Evolutionary conservation across 768 basidiomycete genomes (phyloP).

Genomic region (Sarcodon aspratus): DNA sequence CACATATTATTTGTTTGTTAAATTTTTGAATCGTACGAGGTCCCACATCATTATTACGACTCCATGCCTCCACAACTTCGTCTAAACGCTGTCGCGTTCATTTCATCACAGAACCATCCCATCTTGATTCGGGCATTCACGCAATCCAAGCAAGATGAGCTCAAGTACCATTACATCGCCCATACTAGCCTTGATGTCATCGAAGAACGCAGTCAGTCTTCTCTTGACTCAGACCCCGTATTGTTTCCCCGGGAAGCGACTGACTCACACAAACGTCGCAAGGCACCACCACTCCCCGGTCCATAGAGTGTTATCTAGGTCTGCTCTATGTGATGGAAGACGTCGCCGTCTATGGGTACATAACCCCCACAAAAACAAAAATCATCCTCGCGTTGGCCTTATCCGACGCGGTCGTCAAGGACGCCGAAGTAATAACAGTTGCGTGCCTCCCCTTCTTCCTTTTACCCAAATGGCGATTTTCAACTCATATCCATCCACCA

Average conservation of each 20-base stretch:
- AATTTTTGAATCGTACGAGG: neutral
- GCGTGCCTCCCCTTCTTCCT: slow-evolving; percentile 12
- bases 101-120: slow-evolving; percentile 74
- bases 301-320: slow-evolving; percentile 73
- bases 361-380: slow-evolving; percentile 81
- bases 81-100: slow-evolving; percentile 76
- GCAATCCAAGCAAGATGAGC: slow-evolving; percentile 40
- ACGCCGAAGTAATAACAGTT: slow-evolving; percentile 69
- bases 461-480: neutral
- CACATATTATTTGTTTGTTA: slow-evolving; percentile 5
- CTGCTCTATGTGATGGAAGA: slow-evolving; percentile 88
- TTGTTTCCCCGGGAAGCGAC: slow-evolving; percentile 1
- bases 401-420: slow-evolving; percentile 72
- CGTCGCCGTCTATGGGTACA: slow-evolving; percentile 85
- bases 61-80: slow-evolving; percentile 52
- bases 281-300: slow-evolving; percentile 37
- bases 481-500: neutral
- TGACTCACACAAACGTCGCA: neutral
- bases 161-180: slow-evolving; percentile 87
- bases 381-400: slow-evolving; percentile 74
- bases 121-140: slow-evolving; percentile 70
- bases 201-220: slow-evolving; percentile 73
- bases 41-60: neutral
- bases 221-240: slow-evolving; percentile 1
- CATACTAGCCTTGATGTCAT: slow-evolving; percentile 87